Evolutionary conservation across 768 basidiomycete genomes (phyloP).

Genomic region (Trametopsis cervina): DNA sequence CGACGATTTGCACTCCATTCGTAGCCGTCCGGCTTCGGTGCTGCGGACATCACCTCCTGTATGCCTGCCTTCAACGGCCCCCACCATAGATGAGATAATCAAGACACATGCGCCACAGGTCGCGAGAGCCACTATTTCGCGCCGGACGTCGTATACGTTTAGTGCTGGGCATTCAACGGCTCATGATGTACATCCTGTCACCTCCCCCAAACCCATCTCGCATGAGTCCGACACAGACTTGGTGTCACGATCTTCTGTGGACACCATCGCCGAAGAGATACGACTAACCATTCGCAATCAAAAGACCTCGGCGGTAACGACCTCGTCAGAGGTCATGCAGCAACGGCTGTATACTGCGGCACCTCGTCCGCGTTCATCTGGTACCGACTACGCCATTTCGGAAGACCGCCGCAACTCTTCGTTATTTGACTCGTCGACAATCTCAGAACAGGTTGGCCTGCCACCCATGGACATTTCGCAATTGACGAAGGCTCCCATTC

Average conservation of each 20-base stretch:
- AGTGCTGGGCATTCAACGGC: slow-evolving; percentile 29
- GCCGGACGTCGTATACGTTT: slow-evolving; percentile 41
- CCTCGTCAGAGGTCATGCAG: slow-evolving; percentile 12
- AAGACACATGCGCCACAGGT: slow-evolving; percentile 67
- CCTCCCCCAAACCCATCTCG: neutral
- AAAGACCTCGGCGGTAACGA: slow-evolving; percentile 28
- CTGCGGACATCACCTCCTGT: neutral
- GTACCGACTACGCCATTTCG: slow-evolving; percentile 11
- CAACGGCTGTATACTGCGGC: neutral
- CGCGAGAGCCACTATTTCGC: slow-evolving; percentile 37
- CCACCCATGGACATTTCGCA: slow-evolving; percentile 21
- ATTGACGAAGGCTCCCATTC: slow-evolving; percentile 39
- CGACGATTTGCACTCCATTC: slow-evolving; percentile 3
- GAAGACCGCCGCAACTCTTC: slow-evolving; percentile 21
- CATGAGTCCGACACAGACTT: slow-evolving; percentile 54
- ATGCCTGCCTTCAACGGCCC: slow-evolving; percentile 40
- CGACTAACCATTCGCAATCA: slow-evolving; percentile 62
- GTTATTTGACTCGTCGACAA: slow-evolving; percentile 21
- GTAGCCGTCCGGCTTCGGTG: too few relatives aligned
- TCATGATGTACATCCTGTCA: neutral
- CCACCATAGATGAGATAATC: slow-evolving; percentile 87
- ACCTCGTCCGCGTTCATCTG: slow-evolving; percentile 3
- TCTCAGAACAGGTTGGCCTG: slow-evolving; percentile 18
- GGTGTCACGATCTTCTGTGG: slow-evolving; percentile 76
- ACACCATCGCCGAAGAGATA: slow-evolving; percentile 83